Percentiles rank a stretch among this genome's conserved stretches.
Evolutionary conservation across 2,329 filamentous ascomycete genomes (phyloP).

Genomic region (Penicillium sp.): DNA sequence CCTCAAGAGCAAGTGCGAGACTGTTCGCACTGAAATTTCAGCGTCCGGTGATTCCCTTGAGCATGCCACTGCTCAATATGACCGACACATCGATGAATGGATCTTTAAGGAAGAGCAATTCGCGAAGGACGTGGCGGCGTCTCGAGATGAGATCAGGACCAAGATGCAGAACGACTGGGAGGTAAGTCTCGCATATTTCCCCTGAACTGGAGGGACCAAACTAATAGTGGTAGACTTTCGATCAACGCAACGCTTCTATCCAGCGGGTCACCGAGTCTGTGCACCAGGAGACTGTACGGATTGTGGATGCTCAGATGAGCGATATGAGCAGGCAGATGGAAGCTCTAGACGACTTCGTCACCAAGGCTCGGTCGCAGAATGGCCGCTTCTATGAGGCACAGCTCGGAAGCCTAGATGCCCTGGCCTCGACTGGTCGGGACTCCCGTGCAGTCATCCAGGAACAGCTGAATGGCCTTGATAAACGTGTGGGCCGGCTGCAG

Average conservation of each 20-base stretch:
- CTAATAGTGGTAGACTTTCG: constrained; percentile 60
- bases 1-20: constrained; percentile 63
- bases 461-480: constrained; percentile 69
- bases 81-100: constrained; percentile 74
- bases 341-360: constrained; percentile 86
- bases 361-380: constrained; percentile 78
- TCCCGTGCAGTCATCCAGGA: constrained; percentile 72
- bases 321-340: constrained; percentile 88
- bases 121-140: constrained; percentile 69
- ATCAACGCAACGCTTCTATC: constrained; percentile 79
- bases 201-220: neutral
- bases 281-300: constrained; percentile 84
- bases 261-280: constrained; percentile 82
- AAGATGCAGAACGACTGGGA: constrained; percentile 87
- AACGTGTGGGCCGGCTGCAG: constrained; percentile 68
- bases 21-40: constrained; percentile 65
- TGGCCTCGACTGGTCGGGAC: constrained; percentile 69
- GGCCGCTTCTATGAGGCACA: constrained; percentile 73
- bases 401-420: constrained; percentile 62
- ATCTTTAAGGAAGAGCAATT: constrained; percentile 67
- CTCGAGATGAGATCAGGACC: constrained; percentile 74
- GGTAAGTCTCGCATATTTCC: constrained; percentile 49
- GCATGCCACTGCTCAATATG: constrained; percentile 66
- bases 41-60: constrained; percentile 67
- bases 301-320: constrained; percentile 84